Evolutionary conservation across 2,329 filamentous ascomycete genomes (phyloP).

Genomic region (Fusarium succisae): DNA sequence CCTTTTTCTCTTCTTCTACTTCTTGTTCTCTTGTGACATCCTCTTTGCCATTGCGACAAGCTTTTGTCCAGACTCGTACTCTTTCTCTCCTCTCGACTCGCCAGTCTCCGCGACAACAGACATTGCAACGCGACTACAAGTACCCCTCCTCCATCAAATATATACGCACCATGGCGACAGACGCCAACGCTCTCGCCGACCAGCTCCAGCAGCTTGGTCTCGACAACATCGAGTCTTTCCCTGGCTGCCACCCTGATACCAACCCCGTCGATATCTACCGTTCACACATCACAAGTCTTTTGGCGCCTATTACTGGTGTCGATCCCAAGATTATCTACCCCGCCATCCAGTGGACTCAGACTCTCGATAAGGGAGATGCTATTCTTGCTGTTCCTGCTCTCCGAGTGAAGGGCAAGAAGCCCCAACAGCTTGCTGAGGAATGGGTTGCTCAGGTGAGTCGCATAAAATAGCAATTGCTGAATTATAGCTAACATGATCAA

Average conservation of each 20-base stretch:
- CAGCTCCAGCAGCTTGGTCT: conserved; percentile 40
- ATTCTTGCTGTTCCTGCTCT: conserved; percentile 82
- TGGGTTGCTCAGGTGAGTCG: conserved; percentile 66
- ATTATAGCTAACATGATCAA: conserved; percentile 44
- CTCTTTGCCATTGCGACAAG: conserved; percentile 17
- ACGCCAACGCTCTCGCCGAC: conserved; percentile 38
- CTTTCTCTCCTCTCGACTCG: conserved; percentile 6
- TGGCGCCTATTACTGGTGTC: conserved; percentile 75
- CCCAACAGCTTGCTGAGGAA: conserved; percentile 67
- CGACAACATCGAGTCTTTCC: conserved; percentile 50
- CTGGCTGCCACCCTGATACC: conserved; percentile 70
- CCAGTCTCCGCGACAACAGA: conserved; percentile 5
- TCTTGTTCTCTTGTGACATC: conserved; percentile 13
- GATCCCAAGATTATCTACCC: conserved; percentile 77
- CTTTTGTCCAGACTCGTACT: neutral
- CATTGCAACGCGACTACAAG: neutral
- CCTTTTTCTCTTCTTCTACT: conserved; percentile 34
- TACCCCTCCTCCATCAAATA: conserved; percentile 14
- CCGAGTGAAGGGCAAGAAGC: conserved; percentile 76
- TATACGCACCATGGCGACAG: conserved; percentile 30
- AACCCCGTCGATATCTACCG: conserved; percentile 86
- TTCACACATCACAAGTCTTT: conserved; percentile 75
- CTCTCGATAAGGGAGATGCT: conserved; percentile 84
- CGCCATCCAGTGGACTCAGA: conserved; percentile 79
- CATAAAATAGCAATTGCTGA: neutral